phyloP scores from a whole-genome alignment of 305 asterid genomes.

The Coffea humblotiana region DNA sequence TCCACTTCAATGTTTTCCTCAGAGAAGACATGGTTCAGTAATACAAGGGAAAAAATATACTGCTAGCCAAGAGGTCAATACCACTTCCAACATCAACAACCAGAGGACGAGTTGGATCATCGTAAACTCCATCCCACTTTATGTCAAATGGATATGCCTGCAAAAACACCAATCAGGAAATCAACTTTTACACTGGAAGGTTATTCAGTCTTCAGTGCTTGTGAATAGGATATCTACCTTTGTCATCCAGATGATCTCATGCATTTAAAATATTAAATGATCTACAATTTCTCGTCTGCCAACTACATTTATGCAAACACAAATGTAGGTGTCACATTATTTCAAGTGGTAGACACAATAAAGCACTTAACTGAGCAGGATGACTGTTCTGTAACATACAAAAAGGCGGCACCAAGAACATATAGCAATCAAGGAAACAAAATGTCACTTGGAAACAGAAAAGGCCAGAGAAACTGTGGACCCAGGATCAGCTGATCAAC shows the following conservation, averaged over 20 bases:
- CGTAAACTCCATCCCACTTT: slow-evolving; percentile 58
- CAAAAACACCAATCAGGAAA: slow-evolving; percentile 22
- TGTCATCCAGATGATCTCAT: not conserved
- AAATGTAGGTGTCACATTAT: not conserved
- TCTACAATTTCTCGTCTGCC: not conserved
- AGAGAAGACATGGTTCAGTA: not conserved
- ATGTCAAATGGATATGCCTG: slow-evolving; percentile 78
- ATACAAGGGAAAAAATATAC: not conserved
- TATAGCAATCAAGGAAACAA: not conserved
- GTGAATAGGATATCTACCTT: not conserved
- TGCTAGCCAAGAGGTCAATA: slow-evolving; percentile 29
- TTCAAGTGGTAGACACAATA: not conserved
- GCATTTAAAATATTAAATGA: not conserved
- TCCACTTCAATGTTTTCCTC: not conserved
- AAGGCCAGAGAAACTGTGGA: not conserved
- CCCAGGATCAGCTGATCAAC: slow-evolving; percentile 5
- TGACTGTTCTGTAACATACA: not conserved
- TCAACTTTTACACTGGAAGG: slow-evolving; percentile 1
- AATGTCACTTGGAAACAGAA: not conserved
- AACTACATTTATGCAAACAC: not conserved
- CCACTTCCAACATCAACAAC: slow-evolving; percentile 93
- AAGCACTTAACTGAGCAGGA: not conserved
- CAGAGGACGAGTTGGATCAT: slow-evolving; percentile 64
- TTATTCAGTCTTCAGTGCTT: not conserved
- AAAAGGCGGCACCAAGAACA: not conserved